phyloP scores from a whole-genome alignment of 177 flowering plant genomes.

The Tripterygium wilfordii region DNA sequence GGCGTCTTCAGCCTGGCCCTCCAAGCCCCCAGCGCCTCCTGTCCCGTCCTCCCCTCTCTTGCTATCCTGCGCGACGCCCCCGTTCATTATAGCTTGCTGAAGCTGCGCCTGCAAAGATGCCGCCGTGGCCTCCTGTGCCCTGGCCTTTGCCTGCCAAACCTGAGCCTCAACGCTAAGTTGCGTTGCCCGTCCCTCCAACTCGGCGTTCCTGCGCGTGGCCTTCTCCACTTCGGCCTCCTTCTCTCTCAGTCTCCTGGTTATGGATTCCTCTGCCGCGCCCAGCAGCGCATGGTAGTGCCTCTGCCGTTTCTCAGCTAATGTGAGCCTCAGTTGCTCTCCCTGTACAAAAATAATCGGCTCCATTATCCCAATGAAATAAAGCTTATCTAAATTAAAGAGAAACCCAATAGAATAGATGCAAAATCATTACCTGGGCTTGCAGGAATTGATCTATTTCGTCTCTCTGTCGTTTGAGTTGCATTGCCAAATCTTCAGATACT shows the following conservation, averaged over 20 bases:
- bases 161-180: constrained; percentile 66
- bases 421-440: constrained; percentile 60
- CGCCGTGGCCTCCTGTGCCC: constrained; percentile 64
- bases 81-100: constrained; percentile 47
- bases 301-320: constrained; percentile 62
- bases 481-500: constrained; percentile 42
- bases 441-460: constrained; percentile 74
- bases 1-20: constrained; percentile 58
- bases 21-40: constrained; percentile 20
- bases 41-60: constrained; percentile 15
- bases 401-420: constrained; percentile 4
- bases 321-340: constrained; percentile 69
- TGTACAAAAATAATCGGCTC: constrained; percentile 10
- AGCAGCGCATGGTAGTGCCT: constrained; percentile 66
- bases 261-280: constrained; percentile 57
- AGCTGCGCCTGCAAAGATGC: constrained; percentile 67
- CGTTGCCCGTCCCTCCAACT: constrained; percentile 64
- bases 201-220: constrained; percentile 51
- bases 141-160: constrained; percentile 74
- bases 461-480: constrained; percentile 56
- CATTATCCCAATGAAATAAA: too few relatives aligned
- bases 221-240: constrained; percentile 62
- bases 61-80: constrained; percentile 23
- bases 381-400: too few relatives aligned
- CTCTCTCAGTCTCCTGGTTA: constrained; percentile 42